Percentiles rank a stretch among this genome's conserved stretches.
These are phyloP conservation scores for Dovyalis caffra DNA, from an alignment of 345 rosid genomes.

Conservation along the genomic window DNA sequence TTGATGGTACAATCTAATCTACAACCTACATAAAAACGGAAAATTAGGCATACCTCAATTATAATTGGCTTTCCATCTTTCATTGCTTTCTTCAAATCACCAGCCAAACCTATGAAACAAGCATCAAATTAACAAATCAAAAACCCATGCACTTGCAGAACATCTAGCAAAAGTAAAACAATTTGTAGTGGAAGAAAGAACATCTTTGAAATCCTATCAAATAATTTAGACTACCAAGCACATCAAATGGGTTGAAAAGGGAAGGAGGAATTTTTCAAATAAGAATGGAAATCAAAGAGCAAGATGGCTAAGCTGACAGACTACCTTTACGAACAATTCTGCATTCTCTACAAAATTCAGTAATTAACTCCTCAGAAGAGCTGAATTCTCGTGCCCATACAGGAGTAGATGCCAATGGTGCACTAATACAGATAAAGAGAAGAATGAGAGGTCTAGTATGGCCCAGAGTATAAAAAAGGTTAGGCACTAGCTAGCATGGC, in stretches of 20 bases:
- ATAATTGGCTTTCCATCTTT: slow-evolving; percentile 99
- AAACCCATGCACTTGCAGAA: slow-evolving; percentile 1
- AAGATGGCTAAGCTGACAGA: slow-evolving; percentile 7
- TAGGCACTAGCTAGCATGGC: neutral
- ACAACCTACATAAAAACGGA: neutral
- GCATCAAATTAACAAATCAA: slow-evolving; percentile 15
- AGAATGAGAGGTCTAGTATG: slow-evolving; percentile 9
- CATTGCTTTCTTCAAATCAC: slow-evolving; percentile 98
- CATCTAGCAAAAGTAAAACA: neutral
- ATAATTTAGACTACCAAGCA: neutral
- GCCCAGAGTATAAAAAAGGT: neutral
- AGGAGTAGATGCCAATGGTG: slow-evolving; percentile 88
- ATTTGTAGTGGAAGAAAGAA: slow-evolving; percentile 6
- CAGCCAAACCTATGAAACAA: slow-evolving; percentile 77
- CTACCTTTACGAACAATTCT: slow-evolving; percentile 96
- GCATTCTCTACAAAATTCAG: slow-evolving; percentile 96
- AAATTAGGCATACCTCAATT: slow-evolving; percentile 61
- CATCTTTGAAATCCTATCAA: slow-evolving; percentile 5
- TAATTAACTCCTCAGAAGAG: slow-evolving; percentile 84
- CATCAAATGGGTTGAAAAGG: neutral
- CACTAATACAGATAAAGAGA: slow-evolving; percentile 42
- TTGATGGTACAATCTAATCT: neutral
- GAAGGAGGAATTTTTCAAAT: neutral
- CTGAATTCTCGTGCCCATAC: slow-evolving; percentile 86
- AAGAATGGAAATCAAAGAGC: neutral